Evolutionary conservation across 805 yeast species (phyloP).

Genomic region (Ogataea zsoltii): DNA sequence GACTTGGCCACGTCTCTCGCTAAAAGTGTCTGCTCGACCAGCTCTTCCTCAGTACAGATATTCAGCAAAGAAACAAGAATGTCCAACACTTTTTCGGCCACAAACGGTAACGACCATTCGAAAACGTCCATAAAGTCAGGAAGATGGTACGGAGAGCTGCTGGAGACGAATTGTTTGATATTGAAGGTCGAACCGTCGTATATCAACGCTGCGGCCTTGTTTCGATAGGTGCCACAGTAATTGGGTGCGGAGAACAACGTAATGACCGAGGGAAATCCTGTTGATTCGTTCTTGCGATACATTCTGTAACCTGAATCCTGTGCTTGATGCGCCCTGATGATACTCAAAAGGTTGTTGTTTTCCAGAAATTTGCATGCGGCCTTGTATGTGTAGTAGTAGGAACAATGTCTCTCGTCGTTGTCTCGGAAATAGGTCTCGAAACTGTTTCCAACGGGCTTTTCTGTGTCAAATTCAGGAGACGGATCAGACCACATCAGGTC

Average conservation of each 20-base stretch:
- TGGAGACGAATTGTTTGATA: slow-evolving; percentile 85
- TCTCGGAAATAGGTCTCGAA: slow-evolving; percentile 51
- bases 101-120: slow-evolving; percentile 96
- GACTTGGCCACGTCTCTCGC: slow-evolving; percentile 41
- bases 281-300: slow-evolving; percentile 77
- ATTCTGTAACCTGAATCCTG: slow-evolving; percentile 95
- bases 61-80: slow-evolving; percentile 86
- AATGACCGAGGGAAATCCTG: slow-evolving; percentile 86
- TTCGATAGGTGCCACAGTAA: slow-evolving; percentile 85
- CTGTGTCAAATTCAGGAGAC: slow-evolving; percentile 74
- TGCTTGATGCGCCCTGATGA: slow-evolving; percentile 95
- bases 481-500: slow-evolving; percentile 97
- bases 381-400: slow-evolving; percentile 80
- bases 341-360: slow-evolving; percentile 71
- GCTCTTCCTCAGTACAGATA: slow-evolving; percentile 91
- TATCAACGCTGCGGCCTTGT: slow-evolving; percentile 90
- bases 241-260: slow-evolving; percentile 95
- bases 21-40: slow-evolving; percentile 66
- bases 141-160: slow-evolving; percentile 93
- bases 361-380: slow-evolving; percentile 80
- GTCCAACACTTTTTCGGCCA: slow-evolving; percentile 92
- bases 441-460: slow-evolving; percentile 39
- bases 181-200: slow-evolving; percentile 92
- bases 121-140: slow-evolving; percentile 98
- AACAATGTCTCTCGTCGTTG: slow-evolving; percentile 83